Conservation (phyloP, 768 basidiomycete genomes). For the Exsudoporus frostii region DNA sequence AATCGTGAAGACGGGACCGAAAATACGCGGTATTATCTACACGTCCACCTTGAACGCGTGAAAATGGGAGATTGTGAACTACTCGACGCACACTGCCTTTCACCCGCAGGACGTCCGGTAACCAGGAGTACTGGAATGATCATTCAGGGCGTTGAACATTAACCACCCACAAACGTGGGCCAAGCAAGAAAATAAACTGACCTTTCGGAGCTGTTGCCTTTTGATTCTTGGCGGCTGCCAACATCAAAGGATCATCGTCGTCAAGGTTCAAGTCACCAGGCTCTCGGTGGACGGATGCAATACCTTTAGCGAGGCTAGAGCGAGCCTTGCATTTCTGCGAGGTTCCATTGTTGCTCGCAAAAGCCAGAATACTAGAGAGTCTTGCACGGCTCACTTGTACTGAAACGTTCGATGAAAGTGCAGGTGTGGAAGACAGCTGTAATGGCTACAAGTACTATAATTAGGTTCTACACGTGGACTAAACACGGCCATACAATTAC, state of each 20-base stretch:
- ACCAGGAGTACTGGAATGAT: constrained; percentile 71
- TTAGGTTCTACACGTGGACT: background rate
- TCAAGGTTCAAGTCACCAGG: background rate
- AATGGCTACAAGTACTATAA: background rate
- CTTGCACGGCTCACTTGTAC: background rate
- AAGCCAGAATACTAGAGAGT: background rate
- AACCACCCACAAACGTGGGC: background rate
- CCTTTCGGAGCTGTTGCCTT: constrained; percentile 54
- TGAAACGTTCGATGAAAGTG: background rate
- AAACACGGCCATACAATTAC: constrained; percentile 3
- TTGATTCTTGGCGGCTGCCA: constrained; percentile 43
- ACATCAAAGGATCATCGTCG: background rate
- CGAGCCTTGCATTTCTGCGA: constrained; percentile 8
- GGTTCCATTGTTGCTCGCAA: constrained; percentile 24
- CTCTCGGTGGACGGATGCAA: background rate
- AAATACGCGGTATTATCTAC: constrained; percentile 66
- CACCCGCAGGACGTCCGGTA: constrained; percentile 81
- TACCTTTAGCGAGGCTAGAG: constrained; percentile 29
- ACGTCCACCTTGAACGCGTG: constrained; percentile 5
- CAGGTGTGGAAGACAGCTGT: background rate
- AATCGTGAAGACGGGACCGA: constrained; percentile 82
- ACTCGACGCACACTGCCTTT: constrained; percentile 68
- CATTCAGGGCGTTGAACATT: background rate
- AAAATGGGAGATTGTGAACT: background rate
- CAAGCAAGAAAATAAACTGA: constrained; percentile 12